Base-by-base conservation (phyloP, 2,329 filamentous ascomycete species). In the Cadophora gregata region DNA sequence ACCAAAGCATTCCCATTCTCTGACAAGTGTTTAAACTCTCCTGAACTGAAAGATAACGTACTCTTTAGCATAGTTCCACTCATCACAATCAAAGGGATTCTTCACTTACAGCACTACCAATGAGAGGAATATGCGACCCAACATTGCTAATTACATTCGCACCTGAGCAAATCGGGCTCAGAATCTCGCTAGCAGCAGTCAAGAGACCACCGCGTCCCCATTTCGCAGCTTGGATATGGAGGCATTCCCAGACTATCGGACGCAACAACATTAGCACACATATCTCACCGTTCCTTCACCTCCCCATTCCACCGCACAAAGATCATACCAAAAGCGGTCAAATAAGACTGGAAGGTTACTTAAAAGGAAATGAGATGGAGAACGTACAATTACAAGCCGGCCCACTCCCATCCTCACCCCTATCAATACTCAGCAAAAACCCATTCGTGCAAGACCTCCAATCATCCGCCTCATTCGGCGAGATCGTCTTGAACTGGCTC, bases 381-480 rank as follows among this genome's bases (percentile, higher is more conserved):
- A 3, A 45, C 42, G 4, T 45, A 47, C 42, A 45, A n/a, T 48
- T 48, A 14, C 58, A 60, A n/a, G 58, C 58, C n/a, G 58, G 58
- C 6, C 38, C 25, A n/a, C 58, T 60, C 2, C 58, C 58, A 8
- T 24, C 12, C 1, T n/a, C 58, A 6, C 38, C 25, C 9, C 38
- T 19, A n/a, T 60, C 38, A 38, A 60, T 47, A 24, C 24, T n/a
- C 24, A 47, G 33, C 33, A 60, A 38, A 24, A 45, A 60, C 4
- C 16, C 12, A n/a, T 60, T 60, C 12, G 42, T 60, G 58, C 58
- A 60, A 14, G 58, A 60, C 4, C 58, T 24, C 58, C 58, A 60
- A 4, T 29, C 58, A 31, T 60, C 58, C 3, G 38, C 38, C 58
- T 60, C 58, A n/a, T 16, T 8, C 4, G 45, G 21, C 14, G 25